Evolutionary conservation across 192 early-diverging fungal genomes (phyloP), one percentile per base, ranked within the genome.

Genomic region (Dissophora ornata): DNA sequence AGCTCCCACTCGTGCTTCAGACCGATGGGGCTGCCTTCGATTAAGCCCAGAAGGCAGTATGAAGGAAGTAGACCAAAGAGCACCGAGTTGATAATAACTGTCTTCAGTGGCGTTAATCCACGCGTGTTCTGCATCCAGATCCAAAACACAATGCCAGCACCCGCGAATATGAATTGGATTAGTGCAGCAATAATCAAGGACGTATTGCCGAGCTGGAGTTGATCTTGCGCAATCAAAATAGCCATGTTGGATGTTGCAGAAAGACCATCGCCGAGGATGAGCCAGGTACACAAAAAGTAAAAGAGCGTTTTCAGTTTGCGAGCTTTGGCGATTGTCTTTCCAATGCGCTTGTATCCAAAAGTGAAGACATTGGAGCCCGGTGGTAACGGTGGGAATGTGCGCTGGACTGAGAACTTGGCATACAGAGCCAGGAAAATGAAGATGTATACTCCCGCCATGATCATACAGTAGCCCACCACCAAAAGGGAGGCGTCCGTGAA

Each of bases 181-280:
- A 87, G 78, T 13, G 85, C 81, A 28, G 84, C 81, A 8, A 81
- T 84, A 7, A 87, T 68, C 41, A 90, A 78, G 12, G 81, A 59
- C 9, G 62, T 68, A 22, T 69, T 73, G 3, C 67, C 68, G 26
- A 82, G 66, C 38, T 82, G 81, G 34, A 93, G 71, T 30, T 82
- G 64, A 18, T 70, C 69, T 32, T 82, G 87, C 8, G 78, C 86
- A 64, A 81, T 91, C 38, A 90, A 69, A 16, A 86, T 81, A 38
- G 84, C 86, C 69, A 86, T 84, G 45, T 81, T 83, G 44, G 64
- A 79, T 1, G 87, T 73, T 1, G 90, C 87, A 15, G 56, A 83
- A 19, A 90, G 84, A 11, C 82, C 88, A 55, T 93, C 92, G 2
- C 88, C 82, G 54, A 88, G 87, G 62, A 92, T 79, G 63, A 91